A percentile compares a stretch with the other conserved stretches of the same genome.
Evolutionary conservation across 2,329 filamentous ascomycete genomes (phyloP).

Genomic region (Fusarium citri): DNA sequence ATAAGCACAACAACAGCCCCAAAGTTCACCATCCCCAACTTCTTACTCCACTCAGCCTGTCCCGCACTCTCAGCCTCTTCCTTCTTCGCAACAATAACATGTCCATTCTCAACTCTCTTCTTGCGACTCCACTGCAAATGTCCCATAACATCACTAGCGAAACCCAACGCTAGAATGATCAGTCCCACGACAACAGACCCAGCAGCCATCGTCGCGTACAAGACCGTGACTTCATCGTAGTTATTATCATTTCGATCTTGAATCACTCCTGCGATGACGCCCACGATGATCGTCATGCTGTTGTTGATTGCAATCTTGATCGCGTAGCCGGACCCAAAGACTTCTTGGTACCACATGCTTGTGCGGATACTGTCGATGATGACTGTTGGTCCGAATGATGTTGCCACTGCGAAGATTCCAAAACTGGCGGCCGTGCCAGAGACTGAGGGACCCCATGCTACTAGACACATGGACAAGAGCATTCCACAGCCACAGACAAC

Average conservation of each 20-base stretch:
- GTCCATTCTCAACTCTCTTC: conserved; percentile 59
- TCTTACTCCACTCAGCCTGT: conserved; percentile 52
- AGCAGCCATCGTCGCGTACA: conserved; percentile 66
- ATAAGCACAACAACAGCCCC: conserved; percentile 58
- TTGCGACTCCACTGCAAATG: conserved; percentile 69
- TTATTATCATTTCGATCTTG: conserved; percentile 68
- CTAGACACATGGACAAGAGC: conserved; percentile 64
- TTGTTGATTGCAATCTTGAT: conserved; percentile 73
- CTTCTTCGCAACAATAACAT: conserved; percentile 57
- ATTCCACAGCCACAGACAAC: conserved; percentile 64
- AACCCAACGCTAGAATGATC: conserved; percentile 54
- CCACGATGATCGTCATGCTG: conserved; percentile 70
- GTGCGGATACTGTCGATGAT: conserved; percentile 72
- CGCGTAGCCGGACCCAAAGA: conserved; percentile 70
- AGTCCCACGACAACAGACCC: conserved; percentile 60
- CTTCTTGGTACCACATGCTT: conserved; percentile 68
- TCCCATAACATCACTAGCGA: conserved; percentile 56
- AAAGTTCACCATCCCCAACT: conserved; percentile 59
- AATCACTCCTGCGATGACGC: conserved; percentile 67
- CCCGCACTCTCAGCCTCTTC: conserved; percentile 54
- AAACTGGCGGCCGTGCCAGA: conserved; percentile 69
- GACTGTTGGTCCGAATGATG: conserved; percentile 65
- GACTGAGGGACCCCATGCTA: conserved; percentile 61
- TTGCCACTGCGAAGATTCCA: conserved; percentile 68
- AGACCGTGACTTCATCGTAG: conserved; percentile 65